A percentile compares a stretch with the other conserved stretches of the same genome.
These are phyloP conservation scores for Solanum gracilifrons DNA, from an alignment of 257 asterid genomes.

Conservation along the genomic window DNA sequence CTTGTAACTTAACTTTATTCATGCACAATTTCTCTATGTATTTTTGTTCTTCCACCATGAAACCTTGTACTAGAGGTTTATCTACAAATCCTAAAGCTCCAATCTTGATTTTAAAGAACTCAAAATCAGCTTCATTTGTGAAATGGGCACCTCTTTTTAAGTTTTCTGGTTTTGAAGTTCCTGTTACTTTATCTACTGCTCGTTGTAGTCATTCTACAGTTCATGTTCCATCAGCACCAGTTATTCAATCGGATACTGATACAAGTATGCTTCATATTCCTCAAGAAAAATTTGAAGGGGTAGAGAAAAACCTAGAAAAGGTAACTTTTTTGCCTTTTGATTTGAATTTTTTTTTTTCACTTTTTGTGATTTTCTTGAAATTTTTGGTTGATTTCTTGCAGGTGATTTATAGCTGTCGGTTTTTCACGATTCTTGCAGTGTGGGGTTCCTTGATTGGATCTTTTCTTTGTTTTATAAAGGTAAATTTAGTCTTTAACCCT, in stretches of 20 bases:
- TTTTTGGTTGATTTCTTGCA: constrained; percentile 9
- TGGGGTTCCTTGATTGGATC: constrained; percentile 88
- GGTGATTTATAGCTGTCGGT: constrained; percentile 79
- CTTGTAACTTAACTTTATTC: not conserved
- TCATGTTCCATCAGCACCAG: constrained; percentile 12
- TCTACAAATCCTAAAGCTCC: not conserved
- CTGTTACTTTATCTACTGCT: not conserved
- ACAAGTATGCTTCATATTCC: not conserved
- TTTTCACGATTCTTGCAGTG: constrained; percentile 86
- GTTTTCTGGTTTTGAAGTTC: not conserved
- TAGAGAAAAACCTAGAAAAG: constrained; percentile 63
- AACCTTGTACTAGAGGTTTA: not conserved
- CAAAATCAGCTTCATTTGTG: constrained; percentile 16
- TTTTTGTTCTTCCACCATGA: not conserved
- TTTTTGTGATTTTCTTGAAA: not conserved
- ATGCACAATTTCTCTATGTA: not conserved
- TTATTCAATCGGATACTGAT: not conserved
- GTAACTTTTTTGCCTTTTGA: constrained; percentile 7
- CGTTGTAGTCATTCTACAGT: not conserved
- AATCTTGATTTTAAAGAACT: not conserved
- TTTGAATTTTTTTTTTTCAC: not conserved
- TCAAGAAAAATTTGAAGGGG: constrained; percentile 14
- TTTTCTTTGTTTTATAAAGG: constrained; percentile 49
- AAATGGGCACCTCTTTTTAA: constrained; percentile 21
- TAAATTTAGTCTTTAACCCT: not conserved